Percentiles rank a stretch among this genome's conserved stretches.
phyloP scores from a whole-genome alignment of 2,329 filamentous ascomycete genomes.

The Cladobotryum protrusum region DNA sequence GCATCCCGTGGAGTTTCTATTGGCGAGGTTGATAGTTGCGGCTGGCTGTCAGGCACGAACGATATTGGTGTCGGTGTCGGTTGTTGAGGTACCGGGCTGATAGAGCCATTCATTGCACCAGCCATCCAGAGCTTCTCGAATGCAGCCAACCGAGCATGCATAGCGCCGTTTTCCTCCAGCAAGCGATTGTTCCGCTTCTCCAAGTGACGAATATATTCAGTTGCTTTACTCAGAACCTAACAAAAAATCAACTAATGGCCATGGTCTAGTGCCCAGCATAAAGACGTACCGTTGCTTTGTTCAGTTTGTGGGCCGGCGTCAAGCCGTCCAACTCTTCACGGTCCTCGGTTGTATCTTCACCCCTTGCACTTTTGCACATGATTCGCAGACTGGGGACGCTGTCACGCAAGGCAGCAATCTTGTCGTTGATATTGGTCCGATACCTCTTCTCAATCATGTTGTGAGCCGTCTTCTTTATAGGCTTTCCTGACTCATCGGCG shows the following conservation, averaged over 20 bases:
- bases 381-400: slow-evolving; percentile 86
- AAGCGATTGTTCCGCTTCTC: slow-evolving; percentile 84
- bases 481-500: slow-evolving; percentile 49
- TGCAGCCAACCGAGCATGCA: slow-evolving; percentile 71
- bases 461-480: slow-evolving; percentile 83
- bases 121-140: slow-evolving; percentile 75
- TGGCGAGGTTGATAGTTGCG: slow-evolving; percentile 36
- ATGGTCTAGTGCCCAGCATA: not conserved
- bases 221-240: slow-evolving; percentile 84
- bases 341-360: slow-evolving; percentile 65
- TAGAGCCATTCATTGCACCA: slow-evolving; percentile 60
- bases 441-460: slow-evolving; percentile 99
- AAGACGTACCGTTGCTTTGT: slow-evolving; percentile 76
- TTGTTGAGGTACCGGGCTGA: slow-evolving; percentile 49
- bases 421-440: slow-evolving; percentile 92
- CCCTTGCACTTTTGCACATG: slow-evolving; percentile 65
- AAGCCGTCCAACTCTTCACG: slow-evolving; percentile 69
- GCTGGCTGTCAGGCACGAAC: slow-evolving; percentile 38
- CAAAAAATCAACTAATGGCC: not conserved
- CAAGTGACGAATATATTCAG: slow-evolving; percentile 89
- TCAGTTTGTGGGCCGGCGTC: slow-evolving; percentile 85
- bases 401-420: slow-evolving; percentile 86
- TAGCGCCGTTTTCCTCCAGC: slow-evolving; percentile 69
- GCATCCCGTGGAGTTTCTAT: slow-evolving; percentile 35
- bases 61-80: slow-evolving; percentile 48